Evolutionary conservation across 1,139 yeast species (phyloP), one percentile per base, ranked within the genome.

Genomic region (Pichia sp.): DNA sequence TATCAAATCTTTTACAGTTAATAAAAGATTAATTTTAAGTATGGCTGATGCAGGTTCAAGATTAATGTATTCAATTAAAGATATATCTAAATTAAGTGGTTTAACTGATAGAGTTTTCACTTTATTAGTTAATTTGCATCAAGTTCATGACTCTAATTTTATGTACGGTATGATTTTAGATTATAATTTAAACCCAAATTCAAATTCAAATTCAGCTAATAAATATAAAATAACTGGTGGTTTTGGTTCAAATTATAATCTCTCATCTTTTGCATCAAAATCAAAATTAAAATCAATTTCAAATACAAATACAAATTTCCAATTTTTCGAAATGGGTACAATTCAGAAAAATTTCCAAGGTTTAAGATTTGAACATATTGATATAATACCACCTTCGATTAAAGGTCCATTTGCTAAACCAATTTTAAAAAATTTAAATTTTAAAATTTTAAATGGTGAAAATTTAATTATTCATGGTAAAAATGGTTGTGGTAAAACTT

Each of bases 31-130:
- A 51, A 80, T 89, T 84, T 71, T 89, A 52, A 82, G 93, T 5
- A 71, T 89, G 58, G 96, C 96, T 1, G 97, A 89, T 64, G 96
- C 97, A 0, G 96, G 96, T 6, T 84, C 95, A n/a, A 72, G 96
- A 50, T 72, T 89, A 66, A 88, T 89, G 96, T 86, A 86, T 60
- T 86, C 96, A 2, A 84, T 88, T 52, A 88, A 89, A 60, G 96
- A 88, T 61, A 74, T 89, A n/a, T 84, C 94, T 12, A 91, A 82
- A 60, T 70, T 89, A 44, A 85, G 95, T 1, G 96, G 96, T 10
- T 84, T 84, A 58, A 86, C 96, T 1, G 91, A 86, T 52, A 68
- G 96, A 51, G 84, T 89, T 2, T 89, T 84, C 63, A 75, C 77
- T 24, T 67, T 89, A 43, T 67, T 89, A 48, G 71, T 84, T 11